phyloP scores from a whole-genome alignment of 805 yeast species.

The Teunomyces aglyptinius region DNA sequence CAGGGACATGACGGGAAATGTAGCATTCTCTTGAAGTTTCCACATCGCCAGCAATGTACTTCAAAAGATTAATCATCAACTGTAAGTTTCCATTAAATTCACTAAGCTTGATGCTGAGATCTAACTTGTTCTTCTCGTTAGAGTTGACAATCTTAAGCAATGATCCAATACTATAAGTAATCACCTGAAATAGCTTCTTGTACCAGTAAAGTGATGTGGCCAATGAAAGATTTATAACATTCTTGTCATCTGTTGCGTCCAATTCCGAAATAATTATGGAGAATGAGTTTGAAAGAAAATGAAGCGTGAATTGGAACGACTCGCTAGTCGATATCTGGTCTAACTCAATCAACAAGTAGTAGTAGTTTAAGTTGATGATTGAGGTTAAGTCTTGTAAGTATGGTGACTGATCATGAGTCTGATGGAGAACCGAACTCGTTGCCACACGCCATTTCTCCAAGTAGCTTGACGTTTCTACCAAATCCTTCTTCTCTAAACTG shows the following conservation, averaged over 20 bases:
- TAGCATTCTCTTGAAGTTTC: constrained; percentile 1
- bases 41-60: constrained; percentile 17
- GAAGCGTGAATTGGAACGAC: constrained; percentile 40
- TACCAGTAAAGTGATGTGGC: constrained; percentile 31
- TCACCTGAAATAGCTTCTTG: constrained; percentile 36
- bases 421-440: constrained; percentile 27
- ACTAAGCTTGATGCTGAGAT: constrained; percentile 21
- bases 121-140: constrained; percentile 10
- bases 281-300: constrained; percentile 40
- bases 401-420: constrained; percentile 23
- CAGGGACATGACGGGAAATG: neutral
- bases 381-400: constrained; percentile 33
- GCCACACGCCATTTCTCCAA: constrained; percentile 39
- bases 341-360: constrained; percentile 38
- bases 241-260: constrained; percentile 6
- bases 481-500: constrained; percentile 1
- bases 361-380: constrained; percentile 36
- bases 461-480: constrained; percentile 24
- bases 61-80: constrained; percentile 31
- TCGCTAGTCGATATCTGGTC: constrained; percentile 40
- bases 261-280: constrained; percentile 29
- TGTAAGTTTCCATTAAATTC: constrained; percentile 36
- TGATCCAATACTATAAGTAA: constrained; percentile 26
- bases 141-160: constrained; percentile 17
- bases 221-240: constrained; percentile 16